phyloP scores from a whole-genome alignment of 148 eudicot species.

The Rheum nobile region DNA sequence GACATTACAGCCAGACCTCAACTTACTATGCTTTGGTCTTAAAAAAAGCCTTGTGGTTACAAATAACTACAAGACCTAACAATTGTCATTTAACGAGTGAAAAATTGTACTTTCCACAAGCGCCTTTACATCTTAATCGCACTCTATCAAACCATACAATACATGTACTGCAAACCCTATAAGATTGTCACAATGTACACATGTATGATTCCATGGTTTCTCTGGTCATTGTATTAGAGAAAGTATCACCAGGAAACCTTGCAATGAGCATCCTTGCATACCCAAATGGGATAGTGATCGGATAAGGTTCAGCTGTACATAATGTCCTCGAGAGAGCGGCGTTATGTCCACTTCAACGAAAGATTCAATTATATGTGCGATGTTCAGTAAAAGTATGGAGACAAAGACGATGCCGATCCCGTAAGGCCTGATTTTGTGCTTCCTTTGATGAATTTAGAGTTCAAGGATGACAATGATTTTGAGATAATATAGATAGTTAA shows the following conservation, averaged over 20 bases:
- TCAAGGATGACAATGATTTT: constrained; percentile 62
- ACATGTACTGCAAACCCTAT: background rate
- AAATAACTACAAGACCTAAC: background rate
- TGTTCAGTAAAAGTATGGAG: constrained; percentile 33
- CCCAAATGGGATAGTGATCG: background rate
- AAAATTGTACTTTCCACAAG: background rate
- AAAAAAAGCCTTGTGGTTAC: background rate
- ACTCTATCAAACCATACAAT: background rate
- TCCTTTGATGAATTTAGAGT: constrained; percentile 30
- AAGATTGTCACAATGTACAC: background rate
- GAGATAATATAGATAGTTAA: constrained; percentile 52
- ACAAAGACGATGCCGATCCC: constrained; percentile 12
- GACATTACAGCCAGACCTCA: constrained; percentile 1
- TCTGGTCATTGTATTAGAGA: background rate
- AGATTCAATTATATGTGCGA: too few species aligned
- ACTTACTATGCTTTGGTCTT: background rate
- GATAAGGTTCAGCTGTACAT: background rate
- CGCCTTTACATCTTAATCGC: background rate
- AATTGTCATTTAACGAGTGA: background rate
- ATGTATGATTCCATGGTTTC: background rate
- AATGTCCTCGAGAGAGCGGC: too few species aligned
- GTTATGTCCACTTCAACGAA: too few species aligned
- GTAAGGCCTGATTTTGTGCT: constrained; percentile 37
- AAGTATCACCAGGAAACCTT: background rate
- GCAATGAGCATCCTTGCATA: background rate